Percentiles rank a stretch among this genome's conserved stretches.
These are phyloP conservation scores for Metschnikowia rubicola DNA, from an alignment of 805 yeast species.

Conservation along the genomic window DNA sequence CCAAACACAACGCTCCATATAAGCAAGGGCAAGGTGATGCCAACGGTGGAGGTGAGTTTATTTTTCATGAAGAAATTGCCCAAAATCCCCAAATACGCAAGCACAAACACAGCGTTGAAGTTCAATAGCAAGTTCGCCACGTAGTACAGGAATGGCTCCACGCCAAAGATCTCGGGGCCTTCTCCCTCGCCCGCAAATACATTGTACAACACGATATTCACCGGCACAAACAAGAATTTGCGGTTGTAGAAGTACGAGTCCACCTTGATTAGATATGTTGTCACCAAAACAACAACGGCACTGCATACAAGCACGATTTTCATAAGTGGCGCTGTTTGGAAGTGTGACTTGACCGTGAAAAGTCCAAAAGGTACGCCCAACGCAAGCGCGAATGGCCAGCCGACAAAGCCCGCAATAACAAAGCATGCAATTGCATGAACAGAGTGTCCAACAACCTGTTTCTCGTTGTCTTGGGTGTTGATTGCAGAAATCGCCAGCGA, in stretches of 20 bases:
- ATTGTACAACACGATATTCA: constrained; percentile 80
- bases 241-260: constrained; percentile 62
- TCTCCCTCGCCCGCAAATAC: constrained; percentile 64
- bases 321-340: constrained; percentile 13
- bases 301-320: constrained; percentile 9
- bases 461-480: constrained; percentile 2
- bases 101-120: constrained; percentile 54
- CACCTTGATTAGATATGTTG: constrained; percentile 31
- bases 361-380: constrained; percentile 58
- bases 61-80: constrained; percentile 18
- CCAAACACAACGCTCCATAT: constrained; percentile 69
- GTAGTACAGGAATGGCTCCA: constrained; percentile 76
- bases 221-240: constrained; percentile 63
- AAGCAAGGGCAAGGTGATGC: constrained; percentile 43
- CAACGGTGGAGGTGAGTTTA: constrained; percentile 10
- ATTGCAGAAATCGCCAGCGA: constrained; percentile 32
- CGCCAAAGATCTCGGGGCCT: constrained; percentile 91
- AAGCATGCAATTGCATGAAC: constrained; percentile 31
- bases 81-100: constrained; percentile 41
- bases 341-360: constrained; percentile 24
- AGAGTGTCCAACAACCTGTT: constrained; percentile 9
- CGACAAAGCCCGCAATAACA: constrained; percentile 69
- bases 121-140: constrained; percentile 65
- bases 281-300: constrained; percentile 17
- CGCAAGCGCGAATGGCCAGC: constrained; percentile 86